Evolutionary conservation across 2,329 filamentous ascomycete genomes (phyloP), one percentile per base, ranked within the genome.

Genomic region (Aspergillus costaricaensis): DNA sequence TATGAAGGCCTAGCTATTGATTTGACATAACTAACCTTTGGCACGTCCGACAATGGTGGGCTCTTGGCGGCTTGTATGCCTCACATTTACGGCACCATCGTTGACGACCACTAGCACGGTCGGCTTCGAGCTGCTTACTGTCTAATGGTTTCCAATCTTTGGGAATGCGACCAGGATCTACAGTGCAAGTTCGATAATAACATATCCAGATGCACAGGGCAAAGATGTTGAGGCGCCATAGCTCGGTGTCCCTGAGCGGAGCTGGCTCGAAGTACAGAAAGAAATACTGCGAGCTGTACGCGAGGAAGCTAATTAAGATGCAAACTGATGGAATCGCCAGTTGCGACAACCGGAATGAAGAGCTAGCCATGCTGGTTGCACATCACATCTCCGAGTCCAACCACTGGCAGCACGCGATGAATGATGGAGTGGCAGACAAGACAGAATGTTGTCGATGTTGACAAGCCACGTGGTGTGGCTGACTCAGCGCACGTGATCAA

Each of bases 11-110:
- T 27, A 14, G 6, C 23, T 14, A 8, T 17, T 8, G n/a, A 6
- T 6, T 43, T 15, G n/a, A 2, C 2, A 30, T 12, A 43, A 44
- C 74, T 57, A 60, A 85, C 86, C 85, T 83, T 71, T 81, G 79
- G 72, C 86, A 89, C 17, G 81, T 81, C 68, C 86, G 87, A 73
- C 86, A 89, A 70, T 89, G 86, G 75, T 89, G 86, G 21, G 86
- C 83, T 62, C 86, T 76, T 12, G 86, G 85, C 5, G 86, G 86
- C 68, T 89, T 89, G 59, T 79, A 77, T 41, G 82, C 81, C 63
- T 86, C 80, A 65, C 86, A 89, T 76, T 82, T 86, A 61, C 84
- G 80, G 70, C 86, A 89, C 85, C 86, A 88, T 63, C 81, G 72
- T 55, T 77, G 74, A 51, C 79, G 73, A 23, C 67, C 62, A 39